Conservation (phyloP, 768 basidiomycete species). For the Nidularia pulvinata region DNA sequence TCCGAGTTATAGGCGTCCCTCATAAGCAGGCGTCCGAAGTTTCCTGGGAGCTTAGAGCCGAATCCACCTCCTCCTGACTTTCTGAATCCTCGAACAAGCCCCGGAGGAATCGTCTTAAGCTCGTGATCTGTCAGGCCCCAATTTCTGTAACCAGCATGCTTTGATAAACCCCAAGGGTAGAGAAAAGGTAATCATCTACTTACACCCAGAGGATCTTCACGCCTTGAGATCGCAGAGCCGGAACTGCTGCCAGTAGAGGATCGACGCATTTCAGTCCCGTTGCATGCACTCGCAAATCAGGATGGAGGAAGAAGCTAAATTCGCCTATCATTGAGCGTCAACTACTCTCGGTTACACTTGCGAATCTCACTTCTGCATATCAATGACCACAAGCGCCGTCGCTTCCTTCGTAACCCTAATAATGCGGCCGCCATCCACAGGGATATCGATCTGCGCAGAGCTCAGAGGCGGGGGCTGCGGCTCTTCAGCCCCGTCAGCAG, state of each 20-base stretch:
- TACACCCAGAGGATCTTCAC: slow-evolving; percentile 69
- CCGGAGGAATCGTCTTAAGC: slow-evolving; percentile 58
- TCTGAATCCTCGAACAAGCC: slow-evolving; percentile 54
- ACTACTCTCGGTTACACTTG: not conserved
- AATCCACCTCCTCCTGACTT: slow-evolving; percentile 49
- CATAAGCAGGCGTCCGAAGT: slow-evolving; percentile 60
- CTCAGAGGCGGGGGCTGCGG: slow-evolving; percentile 26
- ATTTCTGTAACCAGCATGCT: slow-evolving; percentile 36
- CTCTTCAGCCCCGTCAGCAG: slow-evolving; percentile 7
- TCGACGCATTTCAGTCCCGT: slow-evolving; percentile 58
- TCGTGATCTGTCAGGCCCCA: slow-evolving; percentile 74
- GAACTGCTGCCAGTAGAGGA: slow-evolving; percentile 47
- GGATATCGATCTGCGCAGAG: slow-evolving; percentile 48
- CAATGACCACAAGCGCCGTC: slow-evolving; percentile 62
- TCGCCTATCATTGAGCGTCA: not conserved
- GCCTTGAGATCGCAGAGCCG: slow-evolving; percentile 44
- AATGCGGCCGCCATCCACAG: slow-evolving; percentile 48
- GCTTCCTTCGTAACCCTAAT: slow-evolving; percentile 48
- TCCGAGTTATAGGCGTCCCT: slow-evolving; percentile 55
- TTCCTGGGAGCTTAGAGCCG: slow-evolving; percentile 50
- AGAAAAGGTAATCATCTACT: no score
- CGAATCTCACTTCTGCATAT: slow-evolving; percentile 68
- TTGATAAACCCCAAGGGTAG: not conserved
- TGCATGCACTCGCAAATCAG: slow-evolving; percentile 52
- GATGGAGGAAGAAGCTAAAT: slow-evolving; percentile 63